Conservation (phyloP, 371 early-diverging fungal species). For the Smittium culicis region DNA sequence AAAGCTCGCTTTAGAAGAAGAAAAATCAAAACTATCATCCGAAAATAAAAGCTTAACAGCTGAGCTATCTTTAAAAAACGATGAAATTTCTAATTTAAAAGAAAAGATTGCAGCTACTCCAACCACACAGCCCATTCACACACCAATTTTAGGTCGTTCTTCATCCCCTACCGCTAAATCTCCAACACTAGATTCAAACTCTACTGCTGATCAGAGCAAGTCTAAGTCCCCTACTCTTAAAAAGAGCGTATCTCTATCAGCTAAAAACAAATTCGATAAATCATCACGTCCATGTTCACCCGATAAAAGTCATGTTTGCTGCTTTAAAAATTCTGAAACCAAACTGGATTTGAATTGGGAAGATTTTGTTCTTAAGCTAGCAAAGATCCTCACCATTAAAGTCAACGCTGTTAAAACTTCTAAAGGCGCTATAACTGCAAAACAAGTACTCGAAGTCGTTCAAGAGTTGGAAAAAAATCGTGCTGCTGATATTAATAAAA, state of each 20-base stretch:
- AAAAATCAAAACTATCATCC: not conserved
- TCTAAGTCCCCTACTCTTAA: not conserved
- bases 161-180: not conserved
- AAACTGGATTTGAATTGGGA: slow-evolving; percentile 8
- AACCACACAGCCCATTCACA: not conserved
- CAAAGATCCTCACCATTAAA: not conserved
- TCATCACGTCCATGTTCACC: not conserved
- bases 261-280: not conserved
- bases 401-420: not conserved
- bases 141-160: not conserved
- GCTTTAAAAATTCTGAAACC: not conserved
- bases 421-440: not conserved
- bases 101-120: not conserved
- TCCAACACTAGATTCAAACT: too few relatives aligned
- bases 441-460: not conserved
- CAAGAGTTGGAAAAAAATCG: not conserved
- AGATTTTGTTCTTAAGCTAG: not conserved
- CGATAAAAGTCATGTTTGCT: not conserved
- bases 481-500: not conserved
- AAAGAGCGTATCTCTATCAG: not conserved
- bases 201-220: not conserved
- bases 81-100: not conserved
- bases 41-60: not conserved
- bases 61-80: not conserved
- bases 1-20: not conserved